Conservation (phyloP, 2,329 filamentous ascomycete genomes). For the Escovopsis weberi region DNA sequence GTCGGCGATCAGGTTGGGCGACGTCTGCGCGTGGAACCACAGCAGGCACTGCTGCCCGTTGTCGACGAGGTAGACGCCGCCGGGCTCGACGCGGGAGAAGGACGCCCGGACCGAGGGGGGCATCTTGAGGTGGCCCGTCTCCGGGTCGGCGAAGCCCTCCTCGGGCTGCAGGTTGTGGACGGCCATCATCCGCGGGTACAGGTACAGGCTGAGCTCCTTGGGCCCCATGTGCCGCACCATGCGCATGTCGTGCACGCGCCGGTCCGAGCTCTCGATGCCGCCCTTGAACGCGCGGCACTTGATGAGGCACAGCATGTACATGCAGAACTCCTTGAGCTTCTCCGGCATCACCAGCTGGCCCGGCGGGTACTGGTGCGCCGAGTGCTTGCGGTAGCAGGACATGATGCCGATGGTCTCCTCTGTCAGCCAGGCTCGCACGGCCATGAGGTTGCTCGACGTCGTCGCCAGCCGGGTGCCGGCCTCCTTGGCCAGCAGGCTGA, state of each 20-base stretch:
- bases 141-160: slow-evolving; percentile 80
- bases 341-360: slow-evolving; percentile 92
- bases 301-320: slow-evolving; percentile 83
- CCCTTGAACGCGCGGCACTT: slow-evolving; percentile 92
- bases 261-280: slow-evolving; percentile 78
- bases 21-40: slow-evolving; percentile 87
- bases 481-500: slow-evolving; percentile 82
- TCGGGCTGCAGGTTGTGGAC: slow-evolving; percentile 77
- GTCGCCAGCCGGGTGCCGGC: slow-evolving; percentile 69
- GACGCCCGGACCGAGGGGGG: slow-evolving; percentile 68
- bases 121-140: slow-evolving; percentile 75
- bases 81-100: slow-evolving; percentile 79
- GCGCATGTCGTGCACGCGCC: slow-evolving; percentile 80
- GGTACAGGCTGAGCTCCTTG: slow-evolving; percentile 73
- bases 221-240: slow-evolving; percentile 81
- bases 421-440: slow-evolving; percentile 67
- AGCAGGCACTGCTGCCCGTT: slow-evolving; percentile 85
- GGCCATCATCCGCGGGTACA: slow-evolving; percentile 88
- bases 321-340: slow-evolving; percentile 87
- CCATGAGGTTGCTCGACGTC: slow-evolving; percentile 60
- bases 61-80: slow-evolving; percentile 87
- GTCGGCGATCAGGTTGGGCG: slow-evolving; percentile 78
- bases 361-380: slow-evolving; percentile 70
- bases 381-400: slow-evolving; percentile 84
- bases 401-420: slow-evolving; percentile 91